These are phyloP conservation scores for Backusella parvicylindrica DNA, from an alignment of 192 early-diverging fungal genomes.

Conservation along the genomic window DNA sequence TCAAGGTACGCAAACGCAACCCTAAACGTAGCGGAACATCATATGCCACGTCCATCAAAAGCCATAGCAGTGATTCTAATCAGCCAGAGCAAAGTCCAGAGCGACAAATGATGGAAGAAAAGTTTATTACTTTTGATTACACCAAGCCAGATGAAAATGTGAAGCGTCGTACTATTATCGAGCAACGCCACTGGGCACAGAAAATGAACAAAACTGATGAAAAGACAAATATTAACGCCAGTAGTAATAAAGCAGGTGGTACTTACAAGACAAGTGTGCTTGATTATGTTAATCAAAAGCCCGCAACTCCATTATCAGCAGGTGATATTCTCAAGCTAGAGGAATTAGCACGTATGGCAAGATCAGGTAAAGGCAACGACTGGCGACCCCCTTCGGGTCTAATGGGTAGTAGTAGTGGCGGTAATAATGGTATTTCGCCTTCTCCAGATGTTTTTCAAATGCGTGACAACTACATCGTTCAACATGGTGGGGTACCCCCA, in stretches of 20 bases:
- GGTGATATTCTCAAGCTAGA: constrained; percentile 35
- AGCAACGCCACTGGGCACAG: constrained; percentile 23
- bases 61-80: constrained; percentile 30
- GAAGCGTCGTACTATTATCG: constrained; percentile 1
- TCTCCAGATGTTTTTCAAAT: neutral
- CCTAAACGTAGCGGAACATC: constrained; percentile 25
- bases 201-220: constrained; percentile 22
- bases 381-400: constrained; percentile 32
- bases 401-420: neutral
- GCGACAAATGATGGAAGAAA: constrained; percentile 77
- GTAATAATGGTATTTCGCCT: neutral
- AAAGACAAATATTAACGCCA: neutral
- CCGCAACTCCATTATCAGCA: neutral
- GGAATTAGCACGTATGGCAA: constrained; percentile 29
- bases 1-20: constrained; percentile 73
- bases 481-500: constrained; percentile 1
- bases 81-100: constrained; percentile 32
- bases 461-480: constrained; percentile 11
- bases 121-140: constrained; percentile 73
- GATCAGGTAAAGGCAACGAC: neutral
- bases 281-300: neutral
- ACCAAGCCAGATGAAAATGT: constrained; percentile 50
- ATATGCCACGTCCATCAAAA: constrained; percentile 12
- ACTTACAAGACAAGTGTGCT: neutral
- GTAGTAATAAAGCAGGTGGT: neutral